A percentile compares a stretch with the other conserved stretches of the same genome.
These are phyloP conservation scores for Zasmidium citrigriseum DNA, from an alignment of 2,329 filamentous ascomycete species.

Conservation along the genomic window DNA sequence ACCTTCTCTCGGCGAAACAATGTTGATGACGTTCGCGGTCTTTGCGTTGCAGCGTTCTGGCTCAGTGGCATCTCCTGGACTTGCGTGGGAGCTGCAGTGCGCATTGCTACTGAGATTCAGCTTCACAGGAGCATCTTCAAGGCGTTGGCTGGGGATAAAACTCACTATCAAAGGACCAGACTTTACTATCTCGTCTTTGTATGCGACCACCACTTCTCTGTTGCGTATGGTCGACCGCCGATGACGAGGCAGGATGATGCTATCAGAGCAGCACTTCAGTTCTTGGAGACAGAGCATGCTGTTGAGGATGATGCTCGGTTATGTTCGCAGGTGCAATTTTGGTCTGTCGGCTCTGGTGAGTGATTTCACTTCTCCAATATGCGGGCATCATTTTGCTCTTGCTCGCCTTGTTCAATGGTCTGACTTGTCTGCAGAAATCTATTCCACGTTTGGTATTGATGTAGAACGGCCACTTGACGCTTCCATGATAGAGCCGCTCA, in stretches of 20 bases:
- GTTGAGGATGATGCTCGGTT: conserved; percentile 33
- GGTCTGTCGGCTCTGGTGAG: conserved; percentile 22
- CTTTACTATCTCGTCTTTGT: conserved; percentile 43
- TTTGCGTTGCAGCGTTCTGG: conserved; percentile 44
- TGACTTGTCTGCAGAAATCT: conserved; percentile 20
- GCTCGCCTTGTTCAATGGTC: neutral
- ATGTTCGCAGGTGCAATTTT: conserved; percentile 31
- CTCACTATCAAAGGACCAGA: conserved; percentile 38
- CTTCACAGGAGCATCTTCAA: conserved; percentile 41
- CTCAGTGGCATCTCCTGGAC: conserved; percentile 36
- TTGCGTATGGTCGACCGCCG: conserved; percentile 40
- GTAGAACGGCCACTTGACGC: conserved; percentile 28
- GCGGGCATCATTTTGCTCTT: neutral
- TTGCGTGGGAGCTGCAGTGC: conserved; percentile 35
- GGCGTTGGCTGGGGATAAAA: conserved; percentile 34
- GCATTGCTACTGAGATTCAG: conserved; percentile 42
- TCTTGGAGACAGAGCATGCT: conserved; percentile 35
- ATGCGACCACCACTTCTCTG: conserved; percentile 43
- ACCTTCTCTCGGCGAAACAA: conserved; percentile 31
- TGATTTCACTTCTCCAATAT: neutral
- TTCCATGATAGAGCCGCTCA: conserved; percentile 36
- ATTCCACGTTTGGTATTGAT: conserved; percentile 32
- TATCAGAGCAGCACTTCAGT: conserved; percentile 32
- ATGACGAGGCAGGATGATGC: conserved; percentile 38
- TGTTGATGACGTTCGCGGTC: conserved; percentile 35